Conservation (phyloP, 129 eudicot genomes). For the Flaveria linearis region DNA sequence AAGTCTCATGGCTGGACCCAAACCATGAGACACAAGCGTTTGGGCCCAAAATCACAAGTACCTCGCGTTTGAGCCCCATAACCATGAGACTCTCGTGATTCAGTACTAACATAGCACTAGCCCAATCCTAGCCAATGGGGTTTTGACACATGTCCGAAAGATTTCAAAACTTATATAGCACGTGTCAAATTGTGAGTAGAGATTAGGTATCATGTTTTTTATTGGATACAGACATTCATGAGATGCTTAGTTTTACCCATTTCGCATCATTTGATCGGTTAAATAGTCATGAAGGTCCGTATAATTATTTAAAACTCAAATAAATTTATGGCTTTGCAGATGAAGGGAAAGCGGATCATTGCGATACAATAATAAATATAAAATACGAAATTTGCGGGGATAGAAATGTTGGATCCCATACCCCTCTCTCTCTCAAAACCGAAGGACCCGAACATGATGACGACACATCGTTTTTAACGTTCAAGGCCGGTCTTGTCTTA, state of each 20-base stretch:
- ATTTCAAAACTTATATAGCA: too few species aligned
- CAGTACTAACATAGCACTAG: neutral
- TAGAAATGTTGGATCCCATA: constrained; percentile 78
- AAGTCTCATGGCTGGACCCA: neutral
- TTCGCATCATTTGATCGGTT: neutral
- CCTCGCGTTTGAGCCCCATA: too few species aligned
- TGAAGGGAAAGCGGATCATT: constrained; percentile 44
- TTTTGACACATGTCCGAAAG: too few species aligned
- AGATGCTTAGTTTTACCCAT: neutral
- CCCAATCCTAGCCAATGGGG: neutral
- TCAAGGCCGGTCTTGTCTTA: constrained; percentile 65
- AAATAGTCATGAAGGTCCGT: neutral
- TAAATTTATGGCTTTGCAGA: constrained; percentile 44
- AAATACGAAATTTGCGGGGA: constrained; percentile 65
- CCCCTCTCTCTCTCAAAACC: constrained; percentile 53
- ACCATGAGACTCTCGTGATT: neutral
- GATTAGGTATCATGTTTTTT: too few species aligned
- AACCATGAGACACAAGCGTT: too few species aligned
- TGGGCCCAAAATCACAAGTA: neutral
- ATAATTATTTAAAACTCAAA: neutral
- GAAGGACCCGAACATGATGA: constrained; percentile 33
- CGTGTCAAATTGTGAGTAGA: too few species aligned
- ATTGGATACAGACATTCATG: too few species aligned
- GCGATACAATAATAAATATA: constrained; percentile 71
- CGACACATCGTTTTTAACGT: constrained; percentile 47